These are phyloP conservation scores for Talaromyces sp. DNA, from an alignment of 2,329 filamentous ascomycete species.

Conservation along the genomic window DNA sequence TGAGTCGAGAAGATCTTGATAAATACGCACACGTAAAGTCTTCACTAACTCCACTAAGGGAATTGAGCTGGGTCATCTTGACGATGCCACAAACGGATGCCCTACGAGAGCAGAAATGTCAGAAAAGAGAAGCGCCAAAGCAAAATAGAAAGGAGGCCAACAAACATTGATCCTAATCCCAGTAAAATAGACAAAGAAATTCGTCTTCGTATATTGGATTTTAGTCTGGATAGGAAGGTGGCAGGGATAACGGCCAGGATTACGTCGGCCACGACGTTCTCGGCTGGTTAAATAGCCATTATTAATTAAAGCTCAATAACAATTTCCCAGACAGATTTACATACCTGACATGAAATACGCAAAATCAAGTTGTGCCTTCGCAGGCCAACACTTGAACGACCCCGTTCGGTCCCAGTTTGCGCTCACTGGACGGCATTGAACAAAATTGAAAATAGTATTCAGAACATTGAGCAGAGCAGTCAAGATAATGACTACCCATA, in stretches of 20 bases:
- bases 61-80: conserved; percentile 11
- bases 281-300: not conserved
- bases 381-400: conserved; percentile 1
- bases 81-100: conserved; percentile 14
- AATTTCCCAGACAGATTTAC: not conserved
- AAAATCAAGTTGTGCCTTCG: conserved; percentile 4
- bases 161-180: conserved; percentile 3
- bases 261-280: conserved; percentile 10
- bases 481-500: conserved; percentile 11
- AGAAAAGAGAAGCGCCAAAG: not conserved
- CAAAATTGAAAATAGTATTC: conserved; percentile 9
- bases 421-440: conserved; percentile 7
- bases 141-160: not conserved
- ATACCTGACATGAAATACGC: conserved; percentile 14
- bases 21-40: conserved; percentile 9
- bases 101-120: not conserved
- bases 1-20: not conserved
- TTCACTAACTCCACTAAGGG: not conserved
- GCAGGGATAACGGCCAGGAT: conserved; percentile 4
- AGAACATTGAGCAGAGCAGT: not conserved
- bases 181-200: conserved; percentile 6
- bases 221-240: conserved; percentile 1
- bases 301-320: not conserved
- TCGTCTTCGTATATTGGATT: not conserved
- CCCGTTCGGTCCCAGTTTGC: conserved; percentile 7